Evolutionary conservation across 1,284 basidiomycete species (phyloP).

Genomic region (Salmacisia buchloeana): DNA sequence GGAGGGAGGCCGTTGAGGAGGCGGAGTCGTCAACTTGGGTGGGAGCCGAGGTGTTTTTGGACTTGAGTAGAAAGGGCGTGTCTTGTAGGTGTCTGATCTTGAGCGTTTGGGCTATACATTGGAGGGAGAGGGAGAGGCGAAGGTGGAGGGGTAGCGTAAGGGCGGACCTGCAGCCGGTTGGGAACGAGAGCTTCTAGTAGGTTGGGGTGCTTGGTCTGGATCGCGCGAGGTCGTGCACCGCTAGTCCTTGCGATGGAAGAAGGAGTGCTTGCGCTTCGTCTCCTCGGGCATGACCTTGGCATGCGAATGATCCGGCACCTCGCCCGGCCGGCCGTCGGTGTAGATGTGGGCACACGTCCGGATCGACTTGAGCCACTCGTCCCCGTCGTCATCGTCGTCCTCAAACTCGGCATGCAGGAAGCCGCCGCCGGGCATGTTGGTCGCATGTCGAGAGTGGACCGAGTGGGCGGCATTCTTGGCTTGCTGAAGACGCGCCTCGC

Average conservation of each 20-base stretch:
- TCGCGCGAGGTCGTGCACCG: not conserved
- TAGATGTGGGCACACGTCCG: conserved; percentile 45
- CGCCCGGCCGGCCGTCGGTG: conserved; percentile 26
- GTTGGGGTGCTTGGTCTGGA: not conserved
- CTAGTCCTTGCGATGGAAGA: conserved; percentile 29
- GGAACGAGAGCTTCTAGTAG: not conserved
- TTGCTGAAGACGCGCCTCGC: conserved; percentile 9
- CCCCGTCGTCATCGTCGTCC: conserved; percentile 50
- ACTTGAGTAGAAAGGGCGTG: no score
- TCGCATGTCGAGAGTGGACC: not conserved
- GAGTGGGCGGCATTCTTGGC: conserved; percentile 17
- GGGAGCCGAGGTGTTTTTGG: no score
- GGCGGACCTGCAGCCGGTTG: not conserved
- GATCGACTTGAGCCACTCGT: conserved; percentile 52
- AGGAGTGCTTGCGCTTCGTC: conserved; percentile 35
- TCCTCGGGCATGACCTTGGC: conserved; percentile 38
- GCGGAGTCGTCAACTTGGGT: no score
- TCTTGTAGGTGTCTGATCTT: no score
- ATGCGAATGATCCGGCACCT: conserved; percentile 44
- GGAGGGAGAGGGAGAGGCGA: not conserved
- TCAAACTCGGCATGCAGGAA: conserved; percentile 27
- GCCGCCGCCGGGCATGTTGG: not conserved
- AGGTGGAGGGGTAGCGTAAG: not conserved
- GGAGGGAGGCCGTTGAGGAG: not conserved
- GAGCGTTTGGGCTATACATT: no score